Evolutionary conservation across 768 basidiomycete genomes (phyloP), one percentile per base, ranked within the genome.

Genomic region (Psilocybe subaeruginosa): DNA sequence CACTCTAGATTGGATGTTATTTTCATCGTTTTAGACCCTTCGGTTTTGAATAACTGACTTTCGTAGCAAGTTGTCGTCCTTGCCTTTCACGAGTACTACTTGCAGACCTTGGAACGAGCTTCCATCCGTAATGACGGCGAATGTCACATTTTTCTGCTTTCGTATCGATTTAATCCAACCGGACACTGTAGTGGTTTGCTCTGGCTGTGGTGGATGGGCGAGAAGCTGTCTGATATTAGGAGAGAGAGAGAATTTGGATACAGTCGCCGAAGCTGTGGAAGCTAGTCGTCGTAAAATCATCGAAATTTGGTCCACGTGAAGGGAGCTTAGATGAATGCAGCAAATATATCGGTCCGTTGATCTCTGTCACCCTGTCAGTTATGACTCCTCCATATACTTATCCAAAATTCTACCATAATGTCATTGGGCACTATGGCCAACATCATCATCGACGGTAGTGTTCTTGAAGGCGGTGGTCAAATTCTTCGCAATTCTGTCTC

Each of bases 131-230:
- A 97, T 74, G 49, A 89, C 86, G 11, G 88, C 89, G 70, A 97
- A 98, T 2, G 92, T 82, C n/a, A 95, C 81, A 54, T 88, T 87
- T 78, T 97, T 97, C 76, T 97, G 94, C 45, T 86, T 84, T 45
- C 95, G 83, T 43, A 96, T 83, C 2, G 91, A 93, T 67, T 89
- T 90, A 58, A 98, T 80, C 93, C 93, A 97, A 54, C 92, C 95
- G 46, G 87, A 85, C 8, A 96, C 81, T 16, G 79, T 79, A 0
- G 80, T 70, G 56, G 31, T 35, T 53, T 56, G 43, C 46, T 54
- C 51, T 47, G 51, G 8, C 41, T 29, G 33, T 12, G 49, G 57
- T 51, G 45, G 65, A 31, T 45, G 33, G 47, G 65, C 61, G 16
- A 77, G 67, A 11, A 76, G 69, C 35, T 76, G 73, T 12, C 68